These are phyloP conservation scores for Trametes sanguinea DNA, from an alignment of 768 basidiomycete genomes.

Conservation along the genomic window DNA sequence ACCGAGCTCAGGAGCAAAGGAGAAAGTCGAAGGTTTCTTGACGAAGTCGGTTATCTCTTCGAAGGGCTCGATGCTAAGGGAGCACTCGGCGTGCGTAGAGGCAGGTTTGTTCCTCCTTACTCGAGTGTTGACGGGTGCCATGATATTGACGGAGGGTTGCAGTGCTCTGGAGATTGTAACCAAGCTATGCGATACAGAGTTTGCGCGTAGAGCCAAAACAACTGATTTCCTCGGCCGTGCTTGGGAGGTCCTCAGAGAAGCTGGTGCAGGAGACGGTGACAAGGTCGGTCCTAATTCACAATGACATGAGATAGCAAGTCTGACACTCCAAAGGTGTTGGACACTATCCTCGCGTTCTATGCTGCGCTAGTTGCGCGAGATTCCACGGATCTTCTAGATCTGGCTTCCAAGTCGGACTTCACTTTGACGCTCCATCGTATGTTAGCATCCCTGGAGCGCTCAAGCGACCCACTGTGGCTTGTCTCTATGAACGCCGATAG, in stretches of 20 bases:
- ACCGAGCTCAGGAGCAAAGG: constrained; percentile 81
- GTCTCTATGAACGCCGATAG: constrained; percentile 39
- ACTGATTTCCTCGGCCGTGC: constrained; percentile 70
- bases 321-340: constrained; percentile 51
- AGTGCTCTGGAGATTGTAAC: constrained; percentile 78
- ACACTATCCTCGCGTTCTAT: constrained; percentile 63
- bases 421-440: constrained; percentile 29
- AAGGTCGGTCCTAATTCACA: constrained; percentile 45
- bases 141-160: neutral
- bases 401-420: constrained; percentile 44
- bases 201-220: constrained; percentile 76
- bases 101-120: constrained; percentile 49
- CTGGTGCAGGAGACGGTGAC: constrained; percentile 61
- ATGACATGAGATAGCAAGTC: neutral
- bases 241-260: constrained; percentile 64
- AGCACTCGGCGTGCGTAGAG: constrained; percentile 58
- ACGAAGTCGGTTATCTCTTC: constrained; percentile 83
- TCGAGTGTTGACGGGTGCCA: neutral
- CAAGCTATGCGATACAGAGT: constrained; percentile 73
- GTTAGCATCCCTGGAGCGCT: constrained; percentile 24
- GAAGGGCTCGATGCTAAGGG: constrained; percentile 68
- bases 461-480: constrained; percentile 55
- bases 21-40: constrained; percentile 75
- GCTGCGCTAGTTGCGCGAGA: constrained; percentile 65
- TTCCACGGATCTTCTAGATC: constrained; percentile 51